Base-by-base conservation (phyloP, 305 asterid species). In the Fraxinus paxiana region DNA sequence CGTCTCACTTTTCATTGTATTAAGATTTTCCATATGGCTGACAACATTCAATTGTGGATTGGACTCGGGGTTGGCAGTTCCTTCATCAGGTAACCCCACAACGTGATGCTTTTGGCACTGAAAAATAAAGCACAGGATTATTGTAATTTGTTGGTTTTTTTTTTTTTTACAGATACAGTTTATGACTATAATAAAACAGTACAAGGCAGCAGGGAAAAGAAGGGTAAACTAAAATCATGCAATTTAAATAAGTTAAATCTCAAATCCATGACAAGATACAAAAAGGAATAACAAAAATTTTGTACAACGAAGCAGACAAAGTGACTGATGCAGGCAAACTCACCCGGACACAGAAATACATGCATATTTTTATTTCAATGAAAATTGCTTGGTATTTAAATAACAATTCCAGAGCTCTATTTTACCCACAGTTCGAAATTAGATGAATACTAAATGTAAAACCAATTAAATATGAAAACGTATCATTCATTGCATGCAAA, bases 31-130 rank as follows among this genome's bases (percentile, higher is more conserved):
- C 34, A 84, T 26, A 41, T 78, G 86, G 82, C 70, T 77, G 37
- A 75, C 79, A 3, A 63, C 72, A 75, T 75, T 87, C 35, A 83
- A 69, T 31, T 80, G 83, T 33, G 82, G 81, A 69, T 82, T 89
- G 81, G 82, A 69, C 79, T 84, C 89, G 37, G 78, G 83, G 71
- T 71, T 78, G 79, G 88, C 67, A 82, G 82, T 73, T 73, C 86
- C 85, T 85, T 77, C 90, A n/a, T 89, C 92, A 65, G 84, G 83
- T 84, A 85, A 83, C 79, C 80, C 78, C 75, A 86, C 86, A 79
- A 78, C 82, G 82, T 85, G 46, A 18, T 82, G 87, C 43, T 83
- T 81, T 79, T 83, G 89, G 86, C 91, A 78, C 95, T 94, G 93
- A 26, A 51, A 35, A 81, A 82, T 75, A 72, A 77, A 76, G 35